Conservation (phyloP, 192 early-diverging fungal species). For the Gonapodya prolifera region DNA sequence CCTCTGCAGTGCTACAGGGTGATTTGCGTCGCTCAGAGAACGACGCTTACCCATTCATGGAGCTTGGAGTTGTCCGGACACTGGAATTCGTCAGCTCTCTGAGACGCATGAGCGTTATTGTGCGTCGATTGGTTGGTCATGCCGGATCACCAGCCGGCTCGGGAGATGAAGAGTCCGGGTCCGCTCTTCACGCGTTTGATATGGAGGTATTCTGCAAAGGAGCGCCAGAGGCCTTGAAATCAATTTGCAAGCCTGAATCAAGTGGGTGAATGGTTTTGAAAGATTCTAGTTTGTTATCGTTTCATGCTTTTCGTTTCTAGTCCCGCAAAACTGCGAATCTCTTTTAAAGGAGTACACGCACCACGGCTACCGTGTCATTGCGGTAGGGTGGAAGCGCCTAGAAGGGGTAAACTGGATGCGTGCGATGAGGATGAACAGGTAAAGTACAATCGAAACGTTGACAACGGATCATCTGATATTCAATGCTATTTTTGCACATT, state of each 20-base stretch:
- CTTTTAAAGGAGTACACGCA: constrained; percentile 77
- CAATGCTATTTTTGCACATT: too few species aligned
- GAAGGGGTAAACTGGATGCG: constrained; percentile 53
- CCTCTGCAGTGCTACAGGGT: too few species aligned
- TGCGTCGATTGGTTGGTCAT: constrained; percentile 28
- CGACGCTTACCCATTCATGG: too few species aligned
- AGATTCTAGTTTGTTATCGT: neutral
- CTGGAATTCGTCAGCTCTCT: constrained; percentile 90
- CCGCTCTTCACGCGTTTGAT: constrained; percentile 1
- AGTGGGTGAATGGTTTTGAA: too few species aligned
- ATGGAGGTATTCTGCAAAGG: constrained; percentile 90
- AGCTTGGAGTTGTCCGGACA: constrained; percentile 38
- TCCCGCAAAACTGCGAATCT: constrained; percentile 76
- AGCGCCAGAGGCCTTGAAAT: constrained; percentile 87
- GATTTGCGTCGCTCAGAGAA: too few species aligned
- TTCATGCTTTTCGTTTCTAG: constrained; percentile 18
- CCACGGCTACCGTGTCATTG: constrained; percentile 96
- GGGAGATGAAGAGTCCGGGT: neutral
- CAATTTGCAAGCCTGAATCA: constrained; percentile 69
- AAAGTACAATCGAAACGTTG: too few species aligned
- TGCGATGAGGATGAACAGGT: constrained; percentile 53
- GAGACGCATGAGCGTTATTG: constrained; percentile 86
- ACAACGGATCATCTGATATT: too few species aligned
- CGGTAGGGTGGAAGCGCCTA: constrained; percentile 72
- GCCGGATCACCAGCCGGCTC: too few species aligned